phyloP scores from a whole-genome alignment of 768 basidiomycete genomes.

The Xanthoconium purpureum region DNA sequence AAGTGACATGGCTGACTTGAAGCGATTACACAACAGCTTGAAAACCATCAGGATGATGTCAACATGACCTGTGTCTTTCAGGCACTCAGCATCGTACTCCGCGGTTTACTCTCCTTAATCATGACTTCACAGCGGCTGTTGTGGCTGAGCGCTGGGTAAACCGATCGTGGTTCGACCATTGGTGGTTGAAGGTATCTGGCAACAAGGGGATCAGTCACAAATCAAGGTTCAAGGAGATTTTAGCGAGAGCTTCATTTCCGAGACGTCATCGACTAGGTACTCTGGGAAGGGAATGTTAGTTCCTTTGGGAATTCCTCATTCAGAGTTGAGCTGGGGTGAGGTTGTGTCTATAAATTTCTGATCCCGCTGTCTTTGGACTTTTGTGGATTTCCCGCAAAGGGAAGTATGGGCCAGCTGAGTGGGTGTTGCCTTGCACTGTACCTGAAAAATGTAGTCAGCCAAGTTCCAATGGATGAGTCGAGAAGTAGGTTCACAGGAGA shows the following conservation, averaged over 20 bases:
- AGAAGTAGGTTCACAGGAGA: neutral
- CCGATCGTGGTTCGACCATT: neutral
- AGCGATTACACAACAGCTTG: neutral
- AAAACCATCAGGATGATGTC: constrained; percentile 8
- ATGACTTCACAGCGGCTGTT: constrained; percentile 3
- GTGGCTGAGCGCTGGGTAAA: neutral
- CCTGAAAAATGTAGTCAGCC: constrained; percentile 2
- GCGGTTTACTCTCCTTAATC: constrained; percentile 2
- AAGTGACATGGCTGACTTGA: neutral
- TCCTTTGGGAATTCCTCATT: constrained; percentile 1
- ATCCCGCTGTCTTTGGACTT: neutral
- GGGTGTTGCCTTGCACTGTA: neutral
- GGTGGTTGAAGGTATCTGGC: neutral
- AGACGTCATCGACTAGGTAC: neutral
- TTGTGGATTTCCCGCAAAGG: constrained; percentile 1
- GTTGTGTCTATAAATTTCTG: neutral
- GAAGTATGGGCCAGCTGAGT: neutral
- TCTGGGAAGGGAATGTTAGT: neutral
- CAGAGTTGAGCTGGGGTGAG: neutral
- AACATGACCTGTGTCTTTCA: neutral
- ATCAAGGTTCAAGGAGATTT: neutral
- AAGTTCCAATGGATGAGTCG: neutral
- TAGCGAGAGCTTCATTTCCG: neutral
- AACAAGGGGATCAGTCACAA: neutral
- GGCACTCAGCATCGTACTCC: constrained; percentile 5